Percentiles rank a stretch among this genome's conserved stretches.
phyloP scores from a whole-genome alignment of 2,329 filamentous ascomycete genomes.

The Erysiphe pulchra region DNA sequence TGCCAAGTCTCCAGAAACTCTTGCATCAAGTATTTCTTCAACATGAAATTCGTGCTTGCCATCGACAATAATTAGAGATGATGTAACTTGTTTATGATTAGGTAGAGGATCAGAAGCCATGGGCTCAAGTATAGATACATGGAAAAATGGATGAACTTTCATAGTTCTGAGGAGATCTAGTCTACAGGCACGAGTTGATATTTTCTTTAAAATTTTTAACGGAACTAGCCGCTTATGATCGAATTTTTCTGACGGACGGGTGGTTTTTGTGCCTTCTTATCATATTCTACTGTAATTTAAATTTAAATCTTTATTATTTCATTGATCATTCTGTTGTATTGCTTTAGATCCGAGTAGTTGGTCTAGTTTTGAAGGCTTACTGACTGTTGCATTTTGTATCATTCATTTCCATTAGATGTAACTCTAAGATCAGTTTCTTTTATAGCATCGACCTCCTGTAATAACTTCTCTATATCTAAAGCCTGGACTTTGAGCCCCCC shows the following conservation, averaged over 20 bases:
- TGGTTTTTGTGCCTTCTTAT: neutral
- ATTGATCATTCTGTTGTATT: conserved; percentile 3
- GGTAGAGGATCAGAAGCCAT: neutral
- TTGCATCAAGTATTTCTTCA: neutral
- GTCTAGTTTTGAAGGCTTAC: conserved; percentile 4
- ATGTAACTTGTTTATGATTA: neutral
- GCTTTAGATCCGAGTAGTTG: conserved; percentile 4
- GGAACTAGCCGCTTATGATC: no score
- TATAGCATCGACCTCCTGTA: conserved; percentile 64
- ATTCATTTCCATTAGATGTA: conserved; percentile 17
- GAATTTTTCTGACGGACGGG: neutral
- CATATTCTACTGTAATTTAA: no score
- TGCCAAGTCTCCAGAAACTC: neutral
- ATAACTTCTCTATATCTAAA: conserved; percentile 51
- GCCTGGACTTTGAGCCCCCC: conserved; percentile 45
- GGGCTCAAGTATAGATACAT: conserved; percentile 1
- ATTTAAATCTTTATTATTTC: no score
- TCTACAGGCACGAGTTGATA: neutral
- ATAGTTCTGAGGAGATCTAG: neutral
- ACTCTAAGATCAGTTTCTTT: conserved; percentile 49
- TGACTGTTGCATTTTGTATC: conserved; percentile 10
- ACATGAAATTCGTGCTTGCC: neutral
- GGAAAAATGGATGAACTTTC: conserved; percentile 1
- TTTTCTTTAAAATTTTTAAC: no score
- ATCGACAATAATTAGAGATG: neutral